Conservation (phyloP, 2,329 filamentous ascomycete genomes). For the Clonostachys solani region DNA sequence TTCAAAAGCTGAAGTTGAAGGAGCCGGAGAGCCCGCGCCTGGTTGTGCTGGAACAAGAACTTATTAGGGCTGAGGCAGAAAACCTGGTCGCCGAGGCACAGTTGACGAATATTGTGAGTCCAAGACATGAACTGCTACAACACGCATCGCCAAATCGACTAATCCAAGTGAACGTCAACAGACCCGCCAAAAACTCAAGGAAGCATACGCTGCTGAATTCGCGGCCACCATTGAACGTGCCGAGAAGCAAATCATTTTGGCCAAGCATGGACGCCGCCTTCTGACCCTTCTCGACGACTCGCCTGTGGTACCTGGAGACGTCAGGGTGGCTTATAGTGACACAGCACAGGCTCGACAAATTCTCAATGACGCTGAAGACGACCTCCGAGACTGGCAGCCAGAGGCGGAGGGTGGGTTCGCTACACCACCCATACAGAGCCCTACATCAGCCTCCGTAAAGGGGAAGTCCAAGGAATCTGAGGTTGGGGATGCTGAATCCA, state of each 20-base stretch:
- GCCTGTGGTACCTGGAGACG: conserved; percentile 83
- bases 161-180: conserved; percentile 22
- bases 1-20: conserved; percentile 85
- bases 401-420: conserved; percentile 12
- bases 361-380: conserved; percentile 87
- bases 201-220: conserved; percentile 86
- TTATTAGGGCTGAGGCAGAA: conserved; percentile 93
- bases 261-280: conserved; percentile 82
- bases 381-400: conserved; percentile 71
- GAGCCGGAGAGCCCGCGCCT: conserved; percentile 82
- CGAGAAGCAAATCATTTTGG: conserved; percentile 94
- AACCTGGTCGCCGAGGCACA: conserved; percentile 95
- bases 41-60: conserved; percentile 87
- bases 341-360: conserved; percentile 71
- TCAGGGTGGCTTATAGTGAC: conserved; percentile 63
- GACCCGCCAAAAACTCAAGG: conserved; percentile 95
- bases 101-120: conserved; percentile 82
- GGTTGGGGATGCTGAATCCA: background rate
- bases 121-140: background rate
- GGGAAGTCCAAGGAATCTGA: conserved; percentile 16
- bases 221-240: conserved; percentile 90
- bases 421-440: too few species aligned
- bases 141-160: background rate
- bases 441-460: conserved; percentile 4
- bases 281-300: conserved; percentile 84